Evolutionary conservation across 2,329 filamentous ascomycete genomes (phyloP).

Genomic region (Pseudogymnoascus sp.): DNA sequence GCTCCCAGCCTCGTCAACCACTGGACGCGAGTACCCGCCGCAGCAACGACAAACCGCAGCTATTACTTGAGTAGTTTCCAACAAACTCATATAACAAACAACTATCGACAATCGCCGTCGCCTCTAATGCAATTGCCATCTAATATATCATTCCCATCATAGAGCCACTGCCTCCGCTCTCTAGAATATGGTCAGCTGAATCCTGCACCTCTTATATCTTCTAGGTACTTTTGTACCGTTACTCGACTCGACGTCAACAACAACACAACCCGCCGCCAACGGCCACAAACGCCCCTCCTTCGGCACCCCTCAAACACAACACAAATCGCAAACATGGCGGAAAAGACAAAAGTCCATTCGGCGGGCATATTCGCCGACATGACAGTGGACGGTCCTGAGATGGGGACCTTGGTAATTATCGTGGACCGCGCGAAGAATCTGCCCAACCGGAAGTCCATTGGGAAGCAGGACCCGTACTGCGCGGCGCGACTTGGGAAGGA

Average conservation of each 20-base stretch:
- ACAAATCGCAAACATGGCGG: constrained; percentile 34
- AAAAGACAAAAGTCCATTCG: constrained; percentile 58
- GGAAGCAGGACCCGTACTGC: constrained; percentile 97
- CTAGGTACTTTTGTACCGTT: not conserved
- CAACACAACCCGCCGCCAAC: not conserved
- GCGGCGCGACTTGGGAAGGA: constrained; percentile 90
- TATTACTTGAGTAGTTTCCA: not conserved
- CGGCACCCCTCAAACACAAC: not conserved
- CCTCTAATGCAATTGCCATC: not conserved
- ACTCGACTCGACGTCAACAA: constrained; percentile 1
- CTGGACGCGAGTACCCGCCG: not conserved
- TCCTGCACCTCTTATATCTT: not conserved
- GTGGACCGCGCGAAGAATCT: constrained; percentile 95
- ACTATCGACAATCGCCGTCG: not conserved
- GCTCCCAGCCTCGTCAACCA: not conserved
- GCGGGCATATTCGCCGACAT: constrained; percentile 93
- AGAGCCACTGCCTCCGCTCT: not conserved
- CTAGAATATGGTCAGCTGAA: not conserved
- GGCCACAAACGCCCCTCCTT: not conserved
- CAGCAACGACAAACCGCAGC: not conserved
- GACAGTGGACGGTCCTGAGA: constrained; percentile 83
- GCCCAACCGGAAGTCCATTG: constrained; percentile 93
- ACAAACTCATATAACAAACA: not conserved
- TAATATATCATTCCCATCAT: not conserved
- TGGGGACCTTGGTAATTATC: constrained; percentile 86